Conservation (phyloP, 495 filamentous ascomycete genomes). For the Aspergillus avenaceus region DNA sequence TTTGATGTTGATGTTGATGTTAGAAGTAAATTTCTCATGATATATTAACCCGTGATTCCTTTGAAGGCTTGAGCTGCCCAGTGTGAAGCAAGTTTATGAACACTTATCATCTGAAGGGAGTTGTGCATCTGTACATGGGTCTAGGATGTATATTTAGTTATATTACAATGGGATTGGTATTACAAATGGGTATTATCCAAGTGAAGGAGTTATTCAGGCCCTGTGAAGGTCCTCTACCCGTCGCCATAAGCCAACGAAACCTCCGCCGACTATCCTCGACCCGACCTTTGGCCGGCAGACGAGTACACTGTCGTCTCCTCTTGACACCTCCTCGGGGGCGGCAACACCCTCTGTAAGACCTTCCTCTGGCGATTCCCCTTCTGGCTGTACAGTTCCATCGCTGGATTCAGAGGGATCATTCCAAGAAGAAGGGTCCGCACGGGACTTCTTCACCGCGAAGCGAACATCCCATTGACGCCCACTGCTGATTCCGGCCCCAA, state of each 20-base stretch:
- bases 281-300: conserved; percentile 71
- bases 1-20: not conserved
- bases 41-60: not conserved
- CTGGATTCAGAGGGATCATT: conserved; percentile 11
- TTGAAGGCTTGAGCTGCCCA: no score
- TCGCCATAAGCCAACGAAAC: conserved; percentile 67
- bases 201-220: conserved; percentile 3
- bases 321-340: conserved; percentile 8
- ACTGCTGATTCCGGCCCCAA: conserved; percentile 52
- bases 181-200: not conserved
- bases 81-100: no score
- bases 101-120: no score
- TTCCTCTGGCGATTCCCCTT: conserved; percentile 2
- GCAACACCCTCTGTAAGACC: not conserved
- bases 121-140: conserved; percentile 1
- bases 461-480: conserved; percentile 66
- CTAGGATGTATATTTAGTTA: not conserved
- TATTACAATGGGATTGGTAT: conserved; percentile 10
- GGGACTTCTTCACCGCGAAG: conserved; percentile 41
- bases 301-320: conserved; percentile 46
- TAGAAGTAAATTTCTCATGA: no score
- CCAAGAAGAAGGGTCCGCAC: conserved; percentile 40
- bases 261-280: conserved; percentile 57
- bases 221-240: conserved; percentile 34
- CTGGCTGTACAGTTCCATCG: conserved; percentile 5